phyloP scores from a whole-genome alignment of 208 protist genomes.

The Angomonas desouzai region DNA sequence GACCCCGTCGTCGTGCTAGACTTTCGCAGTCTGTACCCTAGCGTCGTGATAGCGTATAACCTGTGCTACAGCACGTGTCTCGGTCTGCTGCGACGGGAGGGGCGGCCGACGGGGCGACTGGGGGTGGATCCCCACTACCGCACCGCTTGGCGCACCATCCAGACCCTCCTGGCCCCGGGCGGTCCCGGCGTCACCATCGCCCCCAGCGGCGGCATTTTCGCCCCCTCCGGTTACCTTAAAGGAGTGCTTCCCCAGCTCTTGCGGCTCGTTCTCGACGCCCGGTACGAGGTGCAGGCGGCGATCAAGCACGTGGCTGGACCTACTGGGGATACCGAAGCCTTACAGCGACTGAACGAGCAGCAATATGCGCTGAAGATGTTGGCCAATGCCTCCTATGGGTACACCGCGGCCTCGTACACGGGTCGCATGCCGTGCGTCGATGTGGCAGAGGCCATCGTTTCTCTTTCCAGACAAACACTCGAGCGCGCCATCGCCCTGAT shows the following conservation, averaged over 20 bases:
- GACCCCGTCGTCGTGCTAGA: slow-evolving; percentile 98
- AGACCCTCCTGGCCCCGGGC: slow-evolving; percentile 81
- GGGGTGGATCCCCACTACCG: slow-evolving; percentile 62
- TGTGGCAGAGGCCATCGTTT: slow-evolving; percentile 93
- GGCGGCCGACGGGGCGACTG: slow-evolving; percentile 32
- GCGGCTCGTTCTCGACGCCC: slow-evolving; percentile 64
- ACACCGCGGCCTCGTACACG: slow-evolving; percentile 97
- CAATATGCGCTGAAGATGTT: slow-evolving; percentile 98
- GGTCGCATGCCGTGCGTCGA: slow-evolving; percentile 99
- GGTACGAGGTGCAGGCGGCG: slow-evolving; percentile 81
- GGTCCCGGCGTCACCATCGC: slow-evolving; percentile 47
- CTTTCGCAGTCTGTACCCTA: slow-evolving; percentile 99
- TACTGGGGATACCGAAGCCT: slow-evolving; percentile 37
- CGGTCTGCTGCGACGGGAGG: slow-evolving; percentile 41
- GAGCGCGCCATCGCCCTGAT: slow-evolving; percentile 95
- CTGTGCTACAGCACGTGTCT: slow-evolving; percentile 97
- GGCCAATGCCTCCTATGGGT: slow-evolving; percentile 99
- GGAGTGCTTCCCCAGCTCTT: slow-evolving; percentile 81
- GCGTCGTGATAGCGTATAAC: slow-evolving; percentile 99
- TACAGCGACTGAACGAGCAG: slow-evolving; percentile 90
- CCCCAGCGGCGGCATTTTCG: slow-evolving; percentile 79
- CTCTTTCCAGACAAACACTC: slow-evolving; percentile 99
- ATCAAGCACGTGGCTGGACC: slow-evolving; percentile 57
- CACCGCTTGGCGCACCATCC: slow-evolving; percentile 34
- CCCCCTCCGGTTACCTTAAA: slow-evolving; percentile 36